Conservation (phyloP, 116 monocot species). For the Iris pallida region DNA sequence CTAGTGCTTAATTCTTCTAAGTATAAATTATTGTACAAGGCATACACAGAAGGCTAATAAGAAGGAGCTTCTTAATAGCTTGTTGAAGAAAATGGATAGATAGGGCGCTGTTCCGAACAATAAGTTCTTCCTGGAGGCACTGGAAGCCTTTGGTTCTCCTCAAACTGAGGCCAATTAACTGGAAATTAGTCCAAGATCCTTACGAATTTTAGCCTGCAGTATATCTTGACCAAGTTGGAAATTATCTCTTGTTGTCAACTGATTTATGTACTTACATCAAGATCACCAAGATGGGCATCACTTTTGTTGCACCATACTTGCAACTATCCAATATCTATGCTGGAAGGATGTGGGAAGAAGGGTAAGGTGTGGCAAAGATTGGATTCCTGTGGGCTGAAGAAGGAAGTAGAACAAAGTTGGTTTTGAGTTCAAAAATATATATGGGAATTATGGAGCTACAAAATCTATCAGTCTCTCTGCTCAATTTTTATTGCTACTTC, state of each 20-base stretch:
- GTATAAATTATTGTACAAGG: constrained; percentile 87
- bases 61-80: constrained; percentile 58
- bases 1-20: constrained; percentile 57
- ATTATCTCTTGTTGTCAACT: not conserved
- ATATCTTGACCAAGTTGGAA: not conserved
- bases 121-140: constrained; percentile 76
- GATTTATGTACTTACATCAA: not conserved
- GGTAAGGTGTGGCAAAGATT: too few relatives aligned
- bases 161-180: constrained; percentile 4
- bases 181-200: constrained; percentile 13
- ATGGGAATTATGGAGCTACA: too few relatives aligned
- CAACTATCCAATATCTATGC: too few relatives aligned
- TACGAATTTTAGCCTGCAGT: constrained; percentile 12
- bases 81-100: constrained; percentile 69
- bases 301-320: not conserved
- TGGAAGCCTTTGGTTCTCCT: constrained; percentile 53
- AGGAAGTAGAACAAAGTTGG: too few relatives aligned
- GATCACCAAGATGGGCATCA: not conserved
- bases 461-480: too few relatives aligned
- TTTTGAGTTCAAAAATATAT: too few relatives aligned
- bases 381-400: too few relatives aligned
- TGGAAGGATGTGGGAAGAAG: too few relatives aligned
- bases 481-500: too few relatives aligned
- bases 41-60: constrained; percentile 68
- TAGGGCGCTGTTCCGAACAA: constrained; percentile 87